These are phyloP conservation scores for Neurospora sp. DNA, from an alignment of 495 filamentous ascomycete genomes.

Conservation along the genomic window DNA sequence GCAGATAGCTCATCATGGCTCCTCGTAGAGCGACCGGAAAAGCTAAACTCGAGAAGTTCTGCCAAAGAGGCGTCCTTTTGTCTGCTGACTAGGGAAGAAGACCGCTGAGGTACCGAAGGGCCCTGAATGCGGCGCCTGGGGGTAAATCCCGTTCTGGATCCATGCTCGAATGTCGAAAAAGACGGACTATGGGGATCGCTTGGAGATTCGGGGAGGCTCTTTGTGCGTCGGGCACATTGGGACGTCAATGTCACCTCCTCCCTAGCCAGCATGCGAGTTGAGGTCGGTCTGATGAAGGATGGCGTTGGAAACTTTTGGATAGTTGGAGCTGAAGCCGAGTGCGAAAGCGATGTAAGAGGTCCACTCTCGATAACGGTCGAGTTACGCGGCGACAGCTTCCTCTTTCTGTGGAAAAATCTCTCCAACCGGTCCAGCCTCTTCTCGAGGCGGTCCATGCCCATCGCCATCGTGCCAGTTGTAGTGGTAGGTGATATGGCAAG, in stretches of 20 bases:
- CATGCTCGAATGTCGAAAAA: not conserved
- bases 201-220: constrained; percentile 30
- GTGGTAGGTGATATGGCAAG: not conserved
- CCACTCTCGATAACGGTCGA: not conserved
- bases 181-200: not conserved
- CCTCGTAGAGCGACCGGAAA: not conserved
- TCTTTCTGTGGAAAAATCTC: constrained; percentile 21
- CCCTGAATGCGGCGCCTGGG: not conserved
- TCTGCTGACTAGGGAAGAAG: constrained; percentile 5
- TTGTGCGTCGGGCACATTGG: constrained; percentile 20
- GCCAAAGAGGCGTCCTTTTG: constrained; percentile 3
- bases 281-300: constrained; percentile 38
- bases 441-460: constrained; percentile 12
- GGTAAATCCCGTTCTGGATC: not conserved
- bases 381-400: constrained; percentile 1
- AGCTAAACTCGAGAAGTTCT: constrained; percentile 17
- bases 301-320: constrained; percentile 31
- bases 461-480: constrained; percentile 11
- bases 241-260: constrained; percentile 22
- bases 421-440: constrained; percentile 22
- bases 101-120: constrained; percentile 11
- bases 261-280: constrained; percentile 35
- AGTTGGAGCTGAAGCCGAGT: not conserved
- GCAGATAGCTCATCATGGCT: not conserved
- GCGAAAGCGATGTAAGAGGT: not conserved